A percentile compares a stretch with the other conserved stretches of the same genome.
Conservation (phyloP, 2,329 filamentous ascomycete genomes). For the Cyphellophora europaea region DNA sequence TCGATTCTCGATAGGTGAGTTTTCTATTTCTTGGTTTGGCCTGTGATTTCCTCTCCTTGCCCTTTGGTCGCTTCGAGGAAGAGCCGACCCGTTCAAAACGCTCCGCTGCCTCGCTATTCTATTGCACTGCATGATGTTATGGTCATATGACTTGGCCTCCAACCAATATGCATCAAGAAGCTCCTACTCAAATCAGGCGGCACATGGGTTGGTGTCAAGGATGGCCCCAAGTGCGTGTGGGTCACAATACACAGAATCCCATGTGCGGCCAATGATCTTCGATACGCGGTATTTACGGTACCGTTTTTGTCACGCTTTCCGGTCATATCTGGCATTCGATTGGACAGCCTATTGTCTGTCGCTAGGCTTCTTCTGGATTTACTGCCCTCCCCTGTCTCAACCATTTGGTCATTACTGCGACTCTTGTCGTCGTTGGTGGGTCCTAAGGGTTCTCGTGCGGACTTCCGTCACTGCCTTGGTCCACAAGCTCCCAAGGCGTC, state of each 20-base stretch:
- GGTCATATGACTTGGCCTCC: slow-evolving; percentile 17
- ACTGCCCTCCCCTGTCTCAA: not conserved
- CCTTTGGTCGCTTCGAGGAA: not conserved
- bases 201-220: not conserved
- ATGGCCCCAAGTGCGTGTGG: slow-evolving; percentile 11
- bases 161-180: slow-evolving; percentile 7
- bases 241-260: slow-evolving; percentile 4
- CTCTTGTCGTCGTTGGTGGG: too few relatives aligned
- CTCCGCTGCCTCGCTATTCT: too few relatives aligned
- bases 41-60: slow-evolving; percentile 5
- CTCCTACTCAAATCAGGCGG: not conserved
- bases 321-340: slow-evolving; percentile 4
- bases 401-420: too few relatives aligned
- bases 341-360: slow-evolving; percentile 6
- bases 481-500: too few relatives aligned
- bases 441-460: too few relatives aligned
- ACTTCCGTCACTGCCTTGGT: too few relatives aligned
- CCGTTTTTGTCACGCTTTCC: slow-evolving; percentile 10
- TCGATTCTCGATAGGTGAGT: slow-evolving; percentile 85
- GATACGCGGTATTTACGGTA: slow-evolving; percentile 14
- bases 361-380: not conserved
- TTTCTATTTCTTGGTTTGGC: slow-evolving; percentile 16
- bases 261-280: slow-evolving; percentile 9
- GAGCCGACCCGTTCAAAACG: not conserved
- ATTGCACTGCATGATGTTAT: slow-evolving; percentile 12